Base-by-base conservation (phyloP, 306 rosid species). In the Ormosia emarginata region DNA sequence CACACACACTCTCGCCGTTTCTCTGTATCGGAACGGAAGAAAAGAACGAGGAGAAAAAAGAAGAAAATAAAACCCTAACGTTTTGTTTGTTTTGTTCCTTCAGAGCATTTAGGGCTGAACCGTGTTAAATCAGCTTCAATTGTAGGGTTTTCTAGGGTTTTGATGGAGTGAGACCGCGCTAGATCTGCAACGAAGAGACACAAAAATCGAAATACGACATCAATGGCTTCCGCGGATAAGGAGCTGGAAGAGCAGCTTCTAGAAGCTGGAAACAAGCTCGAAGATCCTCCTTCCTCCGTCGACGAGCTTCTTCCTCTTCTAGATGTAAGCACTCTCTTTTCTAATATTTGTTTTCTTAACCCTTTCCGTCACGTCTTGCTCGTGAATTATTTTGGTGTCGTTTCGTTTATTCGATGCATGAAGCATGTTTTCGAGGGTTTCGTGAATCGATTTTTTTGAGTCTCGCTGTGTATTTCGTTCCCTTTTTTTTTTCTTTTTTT, bases 251-350 rank as follows among this genome's bases (percentile, higher is more conserved):
- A 80, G 6, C 89, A 89, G 89, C 97, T 94, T 33, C 17, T 80
- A 14, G 88, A 91, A 87, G 96, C 95, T 74, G 98, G 97, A 1
- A 83, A 76, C 61, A 86, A 65, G 87, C 97, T 94, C 67, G 37
- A 75, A 40, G 88, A 89, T 56, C 93, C 91, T 77, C 94, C 98
- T 33, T 57, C 94, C 10, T 61, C 91, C 29, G 86, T 83, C 15
- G 89, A 89, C 0, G 90, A 94, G 9, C 91, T 94, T 9, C 90
- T 94, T 7, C 78, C 71, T 66, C 85, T 94, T 89, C 93, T 94
- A 24, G 88, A 90, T 81, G 98, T 94, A 91, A 90, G 90, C 77
- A 9, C 61, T 11, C 58, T 39, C 36, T 53, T 13, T 53, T 10
- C 1, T 4, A 9, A 37, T 49, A 0, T 0, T 2, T 62, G 29